Conservation (phyloP, 306 rosid genomes). For the Alnus glutinosa region DNA sequence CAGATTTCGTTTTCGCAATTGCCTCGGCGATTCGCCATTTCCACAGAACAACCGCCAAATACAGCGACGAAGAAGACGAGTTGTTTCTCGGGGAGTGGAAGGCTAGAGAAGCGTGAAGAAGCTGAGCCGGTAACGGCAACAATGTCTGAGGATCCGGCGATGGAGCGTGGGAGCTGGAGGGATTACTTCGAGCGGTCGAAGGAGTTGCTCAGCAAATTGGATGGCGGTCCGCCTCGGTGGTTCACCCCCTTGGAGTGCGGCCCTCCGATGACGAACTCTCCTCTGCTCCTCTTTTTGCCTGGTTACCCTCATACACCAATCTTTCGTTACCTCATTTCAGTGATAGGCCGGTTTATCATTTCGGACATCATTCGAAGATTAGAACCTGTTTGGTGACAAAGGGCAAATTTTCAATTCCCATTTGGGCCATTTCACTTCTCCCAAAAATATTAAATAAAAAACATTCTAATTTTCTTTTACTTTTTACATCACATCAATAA, state of each 20-base stretch:
- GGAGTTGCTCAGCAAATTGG: slow-evolving; percentile 40
- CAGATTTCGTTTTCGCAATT: slow-evolving; percentile 2
- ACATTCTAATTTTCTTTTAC: no score
- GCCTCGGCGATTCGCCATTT: slow-evolving; percentile 29
- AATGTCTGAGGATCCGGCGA: slow-evolving; percentile 2
- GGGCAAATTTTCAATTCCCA: no score
- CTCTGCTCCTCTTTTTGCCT: slow-evolving; percentile 73
- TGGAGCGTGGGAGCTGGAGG: slow-evolving; percentile 26
- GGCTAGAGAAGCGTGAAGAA: slow-evolving; percentile 18
- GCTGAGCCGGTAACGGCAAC: slow-evolving; percentile 1
- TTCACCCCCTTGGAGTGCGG: slow-evolving; percentile 72
- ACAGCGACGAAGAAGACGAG: background rate
- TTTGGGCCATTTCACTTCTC: no score
- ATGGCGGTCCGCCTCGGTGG: slow-evolving; percentile 86
- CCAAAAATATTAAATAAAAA: no score
- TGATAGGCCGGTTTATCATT: no score
- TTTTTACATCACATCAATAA: no score
- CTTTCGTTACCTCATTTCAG: no score
- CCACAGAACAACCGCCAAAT: slow-evolving; percentile 22
- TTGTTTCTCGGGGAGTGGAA: slow-evolving; percentile 5
- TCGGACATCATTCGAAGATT: no score
- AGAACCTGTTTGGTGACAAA: no score
- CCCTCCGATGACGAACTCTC: slow-evolving; percentile 47
- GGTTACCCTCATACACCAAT: slow-evolving; percentile 38
- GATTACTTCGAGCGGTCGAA: slow-evolving; percentile 51